Conservation (phyloP, 2,329 filamentous ascomycete genomes). For the Cucurbitaria berberidis region DNA sequence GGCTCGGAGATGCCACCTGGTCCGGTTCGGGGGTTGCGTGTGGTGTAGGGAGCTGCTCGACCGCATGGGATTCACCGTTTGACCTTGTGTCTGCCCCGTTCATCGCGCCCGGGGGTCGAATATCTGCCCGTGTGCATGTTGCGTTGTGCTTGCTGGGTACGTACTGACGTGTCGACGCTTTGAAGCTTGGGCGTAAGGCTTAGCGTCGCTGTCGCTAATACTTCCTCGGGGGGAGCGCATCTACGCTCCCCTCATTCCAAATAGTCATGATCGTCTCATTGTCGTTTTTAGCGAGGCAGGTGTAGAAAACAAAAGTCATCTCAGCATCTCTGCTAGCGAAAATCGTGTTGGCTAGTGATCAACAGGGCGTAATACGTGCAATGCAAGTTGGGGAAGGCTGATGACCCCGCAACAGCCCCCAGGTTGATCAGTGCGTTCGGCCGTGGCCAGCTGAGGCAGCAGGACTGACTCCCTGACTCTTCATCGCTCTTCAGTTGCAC, state of each 20-base stretch:
- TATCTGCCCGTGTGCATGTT: conserved; percentile 23
- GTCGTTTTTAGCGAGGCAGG: neutral
- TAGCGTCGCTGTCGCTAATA: conserved; percentile 1
- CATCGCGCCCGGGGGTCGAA: conserved; percentile 32
- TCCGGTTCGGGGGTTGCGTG: conserved; percentile 33
- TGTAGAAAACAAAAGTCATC: neutral
- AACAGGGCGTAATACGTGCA: neutral
- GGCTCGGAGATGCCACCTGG: conserved; percentile 22
- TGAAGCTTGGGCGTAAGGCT: conserved; percentile 5
- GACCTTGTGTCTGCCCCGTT: conserved; percentile 34
- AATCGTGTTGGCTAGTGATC: neutral
- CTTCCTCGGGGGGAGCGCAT: neutral
- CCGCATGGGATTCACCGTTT: conserved; percentile 21
- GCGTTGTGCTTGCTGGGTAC: neutral
- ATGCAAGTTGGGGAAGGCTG: neutral
- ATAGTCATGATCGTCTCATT: neutral
- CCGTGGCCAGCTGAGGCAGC: neutral
- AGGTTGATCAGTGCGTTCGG: neutral
- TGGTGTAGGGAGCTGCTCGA: conserved; percentile 39
- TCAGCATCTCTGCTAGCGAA: neutral
- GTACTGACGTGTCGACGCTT: conserved; percentile 1
- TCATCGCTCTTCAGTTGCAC: neutral
- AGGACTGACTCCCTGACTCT: neutral
- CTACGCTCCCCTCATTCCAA: neutral
- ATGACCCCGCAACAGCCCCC: neutral